Percentiles rank a stretch among this genome's conserved stretches.
Evolutionary conservation across 768 basidiomycete species (phyloP).

Genomic region (Leucocoprinus birnbaumii): DNA sequence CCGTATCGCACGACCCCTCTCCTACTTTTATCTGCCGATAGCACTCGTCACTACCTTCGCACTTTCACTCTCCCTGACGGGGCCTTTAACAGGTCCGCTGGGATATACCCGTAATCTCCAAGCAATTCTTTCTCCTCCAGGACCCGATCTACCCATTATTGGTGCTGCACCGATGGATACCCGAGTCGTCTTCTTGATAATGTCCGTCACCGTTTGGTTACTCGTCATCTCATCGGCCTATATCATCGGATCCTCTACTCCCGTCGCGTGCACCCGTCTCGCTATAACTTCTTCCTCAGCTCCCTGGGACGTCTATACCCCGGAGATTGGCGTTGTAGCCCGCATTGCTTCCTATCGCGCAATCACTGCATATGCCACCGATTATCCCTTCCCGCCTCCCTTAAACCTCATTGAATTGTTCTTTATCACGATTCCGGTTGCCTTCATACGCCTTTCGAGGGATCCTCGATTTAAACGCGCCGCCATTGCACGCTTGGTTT

Average conservation of each 20-base stretch:
- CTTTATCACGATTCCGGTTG: constrained; percentile 5
- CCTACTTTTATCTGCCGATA: constrained; percentile 47
- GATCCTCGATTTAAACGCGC: background rate
- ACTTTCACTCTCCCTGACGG: constrained; percentile 45
- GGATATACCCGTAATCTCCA: constrained; percentile 17
- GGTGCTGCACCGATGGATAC: constrained; percentile 45
- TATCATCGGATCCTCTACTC: constrained; percentile 25
- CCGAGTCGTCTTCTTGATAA: constrained; percentile 37
- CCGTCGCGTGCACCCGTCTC: constrained; percentile 18
- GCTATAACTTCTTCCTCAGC: background rate
- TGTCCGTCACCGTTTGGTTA: constrained; percentile 30
- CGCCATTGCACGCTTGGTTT: background rate
- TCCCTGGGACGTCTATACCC: constrained; percentile 50
- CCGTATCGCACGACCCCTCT: constrained; percentile 33
- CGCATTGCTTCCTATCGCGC: constrained; percentile 36
- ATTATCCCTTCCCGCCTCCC: constrained; percentile 47
- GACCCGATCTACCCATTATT: constrained; percentile 7
- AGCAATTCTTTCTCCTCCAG: constrained; percentile 4
- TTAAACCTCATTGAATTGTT: constrained; percentile 38
- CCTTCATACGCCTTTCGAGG: background rate
- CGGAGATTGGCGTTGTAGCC: constrained; percentile 37
- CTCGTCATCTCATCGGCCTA: constrained; percentile 31
- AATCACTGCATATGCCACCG: constrained; percentile 30
- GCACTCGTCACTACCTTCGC: constrained; percentile 40
- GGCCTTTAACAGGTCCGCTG: constrained; percentile 17